Evolutionary conservation across 1,139 yeast genomes (phyloP), one percentile per base, ranked within the genome.

Genomic region (Candida sojae): DNA sequence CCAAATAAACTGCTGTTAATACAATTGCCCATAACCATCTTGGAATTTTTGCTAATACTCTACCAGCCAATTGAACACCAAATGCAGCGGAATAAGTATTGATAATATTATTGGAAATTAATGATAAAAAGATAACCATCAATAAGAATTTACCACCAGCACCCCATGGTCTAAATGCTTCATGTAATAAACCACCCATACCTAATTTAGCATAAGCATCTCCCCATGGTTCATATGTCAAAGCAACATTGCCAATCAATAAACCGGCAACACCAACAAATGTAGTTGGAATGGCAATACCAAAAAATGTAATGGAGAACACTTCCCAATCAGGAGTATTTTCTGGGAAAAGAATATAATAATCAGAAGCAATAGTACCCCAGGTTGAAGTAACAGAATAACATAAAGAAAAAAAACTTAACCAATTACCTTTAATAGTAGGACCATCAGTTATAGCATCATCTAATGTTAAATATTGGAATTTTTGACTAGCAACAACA

Each of bases 331-430:
- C 81, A 1, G 89, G 79, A 0, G 90, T 80, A 39, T 74, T 71
- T 60, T 88, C 96, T 0, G 97, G 96, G 61, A 90, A 84, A 47
- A 88, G 73, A 45, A 90, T 83, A 63, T 88, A 88, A 64, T 90
- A 91, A 66, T 91, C 97, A 0, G 93, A 78, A 1, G 96, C 88
- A 52, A 87, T 80, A 5, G 93, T 86, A 34, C 96, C 95, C 97
- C 97, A 91, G 1, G 96, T 88, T 1, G 92, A 81, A 3, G 97
- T 89, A 42, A 86, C 83, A 31, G 96, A 86, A 60, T 88, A 88
- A 34, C 86, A 77, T 43, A 89, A 71, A 1, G 92, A 80, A 60
- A 89, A 88, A 63, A 83, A 87, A 13, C 90, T 80, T 30, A 90
- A 64, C 81, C 89, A 83, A 61, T 83, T 80, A 7, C 96, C 96